Percentiles rank a stretch among this genome's conserved stretches.
Conservation (phyloP, 2,329 filamentous ascomycete genomes). For the Blastomyces emzantsi region DNA sequence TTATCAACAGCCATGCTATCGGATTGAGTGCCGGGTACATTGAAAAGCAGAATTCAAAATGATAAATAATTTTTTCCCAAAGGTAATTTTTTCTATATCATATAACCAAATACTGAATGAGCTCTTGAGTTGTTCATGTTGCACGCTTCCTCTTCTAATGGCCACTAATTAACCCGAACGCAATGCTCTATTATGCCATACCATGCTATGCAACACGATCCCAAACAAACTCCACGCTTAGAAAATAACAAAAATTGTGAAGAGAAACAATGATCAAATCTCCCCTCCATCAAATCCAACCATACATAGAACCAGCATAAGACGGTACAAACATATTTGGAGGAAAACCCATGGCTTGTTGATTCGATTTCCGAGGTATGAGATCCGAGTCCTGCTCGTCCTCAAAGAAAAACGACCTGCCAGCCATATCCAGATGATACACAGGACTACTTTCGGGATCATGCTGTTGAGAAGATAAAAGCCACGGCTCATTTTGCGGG, state of each 20-base stretch:
- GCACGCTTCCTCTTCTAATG: background rate
- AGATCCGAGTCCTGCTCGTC: conserved; percentile 14
- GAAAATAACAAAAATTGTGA: conserved; percentile 11
- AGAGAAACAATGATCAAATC: conserved; percentile 9
- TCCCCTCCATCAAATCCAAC: conserved; percentile 22
- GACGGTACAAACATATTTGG: background rate
- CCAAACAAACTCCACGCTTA: background rate
- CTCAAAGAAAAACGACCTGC: conserved; percentile 17
- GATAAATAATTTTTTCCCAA: background rate
- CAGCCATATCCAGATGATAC: conserved; percentile 8
- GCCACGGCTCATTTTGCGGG: conserved; percentile 1
- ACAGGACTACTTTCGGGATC: background rate
- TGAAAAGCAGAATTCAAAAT: background rate
- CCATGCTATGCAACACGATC: conserved; percentile 28
- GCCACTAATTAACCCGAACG: background rate
- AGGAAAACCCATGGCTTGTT: conserved; percentile 8
- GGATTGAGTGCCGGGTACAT: background rate
- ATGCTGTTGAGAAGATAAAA: conserved; percentile 2
- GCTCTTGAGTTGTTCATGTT: background rate
- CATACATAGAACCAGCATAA: background rate
- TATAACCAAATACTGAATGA: background rate
- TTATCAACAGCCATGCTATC: no score
- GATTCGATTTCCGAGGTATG: background rate
- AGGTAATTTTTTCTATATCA: background rate
- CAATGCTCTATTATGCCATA: background rate